Evolutionary conservation across 1,284 basidiomycete genomes (phyloP).

Genomic region (Cryptococcus deneoformans): DNA sequence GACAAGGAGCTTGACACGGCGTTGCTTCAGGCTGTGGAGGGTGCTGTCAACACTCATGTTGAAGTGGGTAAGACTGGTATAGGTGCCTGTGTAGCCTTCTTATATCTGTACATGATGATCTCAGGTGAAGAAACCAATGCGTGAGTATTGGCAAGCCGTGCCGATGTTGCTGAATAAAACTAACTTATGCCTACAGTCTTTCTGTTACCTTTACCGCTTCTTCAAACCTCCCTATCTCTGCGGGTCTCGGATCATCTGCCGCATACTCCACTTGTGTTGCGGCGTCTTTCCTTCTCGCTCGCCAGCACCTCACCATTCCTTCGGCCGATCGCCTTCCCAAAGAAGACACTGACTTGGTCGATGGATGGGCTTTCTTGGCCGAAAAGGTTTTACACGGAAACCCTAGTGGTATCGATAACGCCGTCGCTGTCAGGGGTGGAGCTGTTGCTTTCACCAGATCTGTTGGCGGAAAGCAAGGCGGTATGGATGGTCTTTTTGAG

Average conservation of each 20-base stretch:
- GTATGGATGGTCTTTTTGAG: slow-evolving; percentile 83
- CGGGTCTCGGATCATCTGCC: slow-evolving; percentile 95
- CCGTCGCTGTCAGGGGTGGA: slow-evolving; percentile 89
- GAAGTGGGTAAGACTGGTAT: slow-evolving; percentile 45
- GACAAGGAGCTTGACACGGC: slow-evolving; percentile 66
- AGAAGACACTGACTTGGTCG: slow-evolving; percentile 72
- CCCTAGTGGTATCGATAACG: slow-evolving; percentile 97
- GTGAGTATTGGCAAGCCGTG: slow-evolving; percentile 50
- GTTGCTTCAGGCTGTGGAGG: slow-evolving; percentile 65
- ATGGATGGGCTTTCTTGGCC: slow-evolving; percentile 89
- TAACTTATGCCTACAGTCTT: slow-evolving; percentile 17
- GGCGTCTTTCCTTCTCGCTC: slow-evolving; percentile 64
- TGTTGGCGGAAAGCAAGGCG: slow-evolving; percentile 68
- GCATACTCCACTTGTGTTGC: slow-evolving; percentile 88
- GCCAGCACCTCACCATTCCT: slow-evolving; percentile 44
- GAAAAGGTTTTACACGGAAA: slow-evolving; percentile 98
- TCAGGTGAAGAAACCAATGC: slow-evolving; percentile 55
- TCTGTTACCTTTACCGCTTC: slow-evolving; percentile 73
- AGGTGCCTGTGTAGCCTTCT: slow-evolving; percentile 75
- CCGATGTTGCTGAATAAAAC: neutral
- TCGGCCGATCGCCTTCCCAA: slow-evolving; percentile 56
- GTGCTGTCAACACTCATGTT: slow-evolving; percentile 26
- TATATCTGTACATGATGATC: slow-evolving; percentile 91
- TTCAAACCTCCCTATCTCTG: slow-evolving; percentile 96
- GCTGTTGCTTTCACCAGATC: slow-evolving; percentile 86